Percentiles rank a stretch among this genome's conserved stretches.
These are phyloP conservation scores for Endoconidiophora polonica DNA, from an alignment of 2,329 filamentous ascomycete genomes.

Conservation along the genomic window DNA sequence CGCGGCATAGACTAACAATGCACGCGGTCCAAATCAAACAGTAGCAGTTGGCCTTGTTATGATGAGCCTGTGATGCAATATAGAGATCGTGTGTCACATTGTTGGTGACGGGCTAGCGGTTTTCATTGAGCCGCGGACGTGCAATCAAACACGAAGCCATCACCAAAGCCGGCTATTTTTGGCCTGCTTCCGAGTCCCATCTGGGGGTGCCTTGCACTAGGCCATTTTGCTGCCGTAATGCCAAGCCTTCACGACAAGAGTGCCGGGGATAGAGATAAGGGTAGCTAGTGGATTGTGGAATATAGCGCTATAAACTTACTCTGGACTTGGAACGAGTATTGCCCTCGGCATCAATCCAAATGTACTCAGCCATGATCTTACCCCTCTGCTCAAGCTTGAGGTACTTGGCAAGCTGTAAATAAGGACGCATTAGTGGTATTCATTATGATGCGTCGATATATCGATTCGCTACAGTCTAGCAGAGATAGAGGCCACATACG, in stretches of 20 bases:
- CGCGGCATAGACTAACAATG: no score
- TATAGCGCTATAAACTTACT: constrained; percentile 41
- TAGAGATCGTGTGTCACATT: no score
- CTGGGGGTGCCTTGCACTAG: no score
- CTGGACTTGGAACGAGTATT: constrained; percentile 87
- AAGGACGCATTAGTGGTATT: neutral
- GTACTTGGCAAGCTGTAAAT: constrained; percentile 70
- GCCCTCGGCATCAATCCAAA: constrained; percentile 81
- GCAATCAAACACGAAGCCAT: no score
- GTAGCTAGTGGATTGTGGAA: constrained; percentile 12
- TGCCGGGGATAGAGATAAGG: constrained; percentile 14
- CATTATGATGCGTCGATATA: neutral
- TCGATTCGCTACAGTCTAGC: neutral
- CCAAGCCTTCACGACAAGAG: constrained; percentile 6
- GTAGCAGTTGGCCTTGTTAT: no score
- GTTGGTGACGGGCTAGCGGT: no score
- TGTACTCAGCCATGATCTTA: constrained; percentile 81
- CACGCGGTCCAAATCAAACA: no score
- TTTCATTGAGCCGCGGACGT: no score
- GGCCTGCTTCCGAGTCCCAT: no score
- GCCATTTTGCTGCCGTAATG: constrained; percentile 7
- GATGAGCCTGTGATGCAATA: no score
- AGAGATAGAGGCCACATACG: constrained; percentile 3
- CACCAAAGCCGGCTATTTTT: no score
- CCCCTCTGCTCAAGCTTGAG: constrained; percentile 80